Base-by-base conservation (phyloP, 768 basidiomycete genomes). In the Tricholoma terreum region DNA sequence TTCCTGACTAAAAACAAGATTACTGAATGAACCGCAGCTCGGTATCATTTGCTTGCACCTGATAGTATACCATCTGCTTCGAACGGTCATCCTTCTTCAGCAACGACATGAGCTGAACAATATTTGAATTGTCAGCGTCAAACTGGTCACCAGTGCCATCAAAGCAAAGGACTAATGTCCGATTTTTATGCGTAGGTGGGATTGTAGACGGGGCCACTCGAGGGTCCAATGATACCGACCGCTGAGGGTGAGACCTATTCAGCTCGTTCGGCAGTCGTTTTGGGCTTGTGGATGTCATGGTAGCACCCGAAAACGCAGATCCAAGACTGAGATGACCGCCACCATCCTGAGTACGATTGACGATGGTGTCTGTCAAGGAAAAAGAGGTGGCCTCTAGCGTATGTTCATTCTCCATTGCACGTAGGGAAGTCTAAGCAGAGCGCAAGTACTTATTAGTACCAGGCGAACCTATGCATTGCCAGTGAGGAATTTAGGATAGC, bases 1-100 rank as follows among this genome's bases (percentile, higher is more conserved):
- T 81, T 1, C 82, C 82, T 15, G 80, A 63, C 81, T 82, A 50
- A 56, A 51, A 27, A 10, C 14, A 15, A 15, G 2, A 24, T 22
- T 14, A 15, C 2, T 27, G 12, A 27, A 27, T 27, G 24, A 27
- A 8, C 22, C 14, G 34, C 34, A 35, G 10, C 11, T 10, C 12
- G 3, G 15, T 46, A 46, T 22, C 24, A 27, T 15, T 27, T 24
- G 14, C 10, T 27, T 22, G 24, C 45, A 76, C 82, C 72, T 84
- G 83, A 61, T 84, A 84, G 62, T 84, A 84, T 0, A 82, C 78
- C 75, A 82, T 73, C 69, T 85, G 84, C 63, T 82, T 72, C 30
- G 67, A 66, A 34, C 70, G 65, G 54, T 84, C 80, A 60, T 80
- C 74, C 65, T 83, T 84, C 71, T 78, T 80, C 57, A 84, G 64